A percentile compares a stretch with the other conserved stretches of the same genome.
Evolutionary conservation across 1,284 basidiomycete genomes (phyloP).

Genomic region (Takashimella koratensis): DNA sequence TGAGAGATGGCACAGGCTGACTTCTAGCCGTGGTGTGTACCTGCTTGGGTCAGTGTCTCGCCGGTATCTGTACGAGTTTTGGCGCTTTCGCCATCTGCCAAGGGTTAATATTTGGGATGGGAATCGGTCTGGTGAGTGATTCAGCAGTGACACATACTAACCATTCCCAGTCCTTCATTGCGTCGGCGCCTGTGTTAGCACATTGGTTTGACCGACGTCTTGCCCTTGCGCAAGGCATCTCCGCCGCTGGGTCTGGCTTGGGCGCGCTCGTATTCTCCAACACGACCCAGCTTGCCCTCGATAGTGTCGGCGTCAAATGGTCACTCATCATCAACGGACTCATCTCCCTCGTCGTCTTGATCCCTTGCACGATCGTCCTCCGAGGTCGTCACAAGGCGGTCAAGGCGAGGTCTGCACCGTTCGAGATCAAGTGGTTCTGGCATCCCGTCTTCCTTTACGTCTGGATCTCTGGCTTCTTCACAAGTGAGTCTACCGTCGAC

Average conservation of each 20-base stretch:
- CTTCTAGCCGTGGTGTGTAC: slow-evolving; percentile 20
- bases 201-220: slow-evolving; percentile 47
- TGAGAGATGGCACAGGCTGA: too few species aligned
- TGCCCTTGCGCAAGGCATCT: slow-evolving; percentile 40
- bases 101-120: slow-evolving; percentile 38
- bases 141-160: background rate
- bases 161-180: slow-evolving; percentile 38
- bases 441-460: slow-evolving; percentile 12
- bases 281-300: slow-evolving; percentile 41
- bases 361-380: slow-evolving; percentile 42
- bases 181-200: slow-evolving; percentile 41
- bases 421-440: background rate
- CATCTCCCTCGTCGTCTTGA: slow-evolving; percentile 41
- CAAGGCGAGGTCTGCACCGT: slow-evolving; percentile 10
- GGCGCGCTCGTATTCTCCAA: slow-evolving; percentile 46
- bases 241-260: slow-evolving; percentile 40
- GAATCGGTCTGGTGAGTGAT: slow-evolving; percentile 26
- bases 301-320: slow-evolving; percentile 39
- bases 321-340: slow-evolving; percentile 47
- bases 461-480: slow-evolving; percentile 14
- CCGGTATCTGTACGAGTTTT: slow-evolving; percentile 31
- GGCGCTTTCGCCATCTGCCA: slow-evolving; percentile 35
- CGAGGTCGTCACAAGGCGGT: slow-evolving; percentile 38
- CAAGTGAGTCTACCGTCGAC: slow-evolving; percentile 7
- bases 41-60: slow-evolving; percentile 33